Conservation (phyloP, 345 rosid species). For the Acer yangbiense region DNA sequence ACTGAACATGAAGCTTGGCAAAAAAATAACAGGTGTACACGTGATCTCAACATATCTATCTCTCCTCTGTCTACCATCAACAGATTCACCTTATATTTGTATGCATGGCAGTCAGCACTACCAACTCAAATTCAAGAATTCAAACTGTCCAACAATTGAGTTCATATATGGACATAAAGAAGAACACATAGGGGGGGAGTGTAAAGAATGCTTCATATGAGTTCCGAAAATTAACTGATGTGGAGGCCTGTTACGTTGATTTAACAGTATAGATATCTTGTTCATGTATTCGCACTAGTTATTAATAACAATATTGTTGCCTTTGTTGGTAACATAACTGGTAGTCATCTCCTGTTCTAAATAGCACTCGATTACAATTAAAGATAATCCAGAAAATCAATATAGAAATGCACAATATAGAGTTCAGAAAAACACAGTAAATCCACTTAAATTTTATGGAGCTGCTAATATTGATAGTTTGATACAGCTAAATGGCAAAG, state of each 20-base stretch:
- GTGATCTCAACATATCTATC: background rate
- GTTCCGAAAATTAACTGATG: background rate
- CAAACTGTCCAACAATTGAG: background rate
- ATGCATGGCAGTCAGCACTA: background rate
- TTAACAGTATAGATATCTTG: background rate
- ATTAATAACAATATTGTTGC: too few species aligned
- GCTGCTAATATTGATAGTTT: background rate
- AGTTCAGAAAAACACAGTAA: too few species aligned
- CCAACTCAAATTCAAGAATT: conserved; percentile 3
- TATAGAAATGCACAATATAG: background rate
- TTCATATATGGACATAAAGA: background rate
- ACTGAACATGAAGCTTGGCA: background rate
- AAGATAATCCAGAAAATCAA: background rate
- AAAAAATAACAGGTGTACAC: background rate
- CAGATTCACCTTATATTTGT: background rate
- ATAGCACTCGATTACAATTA: background rate
- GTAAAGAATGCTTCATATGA: background rate
- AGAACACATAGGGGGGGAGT: background rate
- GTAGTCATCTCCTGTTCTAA: background rate
- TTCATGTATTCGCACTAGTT: background rate
- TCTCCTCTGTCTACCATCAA: background rate
- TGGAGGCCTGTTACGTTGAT: background rate
- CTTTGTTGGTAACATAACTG: background rate
- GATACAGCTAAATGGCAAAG: background rate
- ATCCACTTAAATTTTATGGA: background rate